Evolutionary conservation across 257 asterid genomes (phyloP).

Genomic region (Solanum sitiens): DNA sequence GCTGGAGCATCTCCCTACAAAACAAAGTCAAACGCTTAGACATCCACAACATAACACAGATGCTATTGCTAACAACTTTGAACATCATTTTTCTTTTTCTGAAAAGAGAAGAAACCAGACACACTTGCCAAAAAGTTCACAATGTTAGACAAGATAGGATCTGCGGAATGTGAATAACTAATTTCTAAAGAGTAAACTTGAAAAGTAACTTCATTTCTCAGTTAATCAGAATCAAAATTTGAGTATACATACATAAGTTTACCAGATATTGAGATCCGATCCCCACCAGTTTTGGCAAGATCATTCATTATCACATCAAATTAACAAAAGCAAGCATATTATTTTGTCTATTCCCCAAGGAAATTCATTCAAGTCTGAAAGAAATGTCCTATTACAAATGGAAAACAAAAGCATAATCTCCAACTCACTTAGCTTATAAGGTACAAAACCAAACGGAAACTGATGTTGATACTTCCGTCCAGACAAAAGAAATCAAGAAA

Average conservation of each 20-base stretch:
- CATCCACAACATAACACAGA: not conserved
- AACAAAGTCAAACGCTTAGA: slow-evolving; percentile 5
- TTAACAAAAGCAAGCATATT: not conserved
- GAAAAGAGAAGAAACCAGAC: not conserved
- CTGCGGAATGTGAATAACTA: not conserved
- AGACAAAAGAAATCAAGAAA: not conserved
- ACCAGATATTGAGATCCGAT: not conserved
- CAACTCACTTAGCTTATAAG: not conserved
- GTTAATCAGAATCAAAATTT: not conserved
- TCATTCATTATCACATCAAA: not conserved
- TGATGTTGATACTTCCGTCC: not conserved
- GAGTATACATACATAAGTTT: not conserved
- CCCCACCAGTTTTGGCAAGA: not conserved
- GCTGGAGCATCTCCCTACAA: slow-evolving; percentile 98
- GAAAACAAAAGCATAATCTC: not conserved
- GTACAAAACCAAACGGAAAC: not conserved
- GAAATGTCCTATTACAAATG: not conserved
- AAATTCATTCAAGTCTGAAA: not conserved
- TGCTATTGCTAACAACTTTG: not conserved
- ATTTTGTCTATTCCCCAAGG: not conserved
- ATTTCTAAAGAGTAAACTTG: not conserved
- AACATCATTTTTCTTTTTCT: not conserved
- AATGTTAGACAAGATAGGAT: not conserved
- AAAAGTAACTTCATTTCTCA: not conserved
- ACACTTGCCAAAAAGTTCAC: not conserved